Evolutionary conservation across 139 green algal species (phyloP).

Genomic region (Nannochloris sp.): DNA sequence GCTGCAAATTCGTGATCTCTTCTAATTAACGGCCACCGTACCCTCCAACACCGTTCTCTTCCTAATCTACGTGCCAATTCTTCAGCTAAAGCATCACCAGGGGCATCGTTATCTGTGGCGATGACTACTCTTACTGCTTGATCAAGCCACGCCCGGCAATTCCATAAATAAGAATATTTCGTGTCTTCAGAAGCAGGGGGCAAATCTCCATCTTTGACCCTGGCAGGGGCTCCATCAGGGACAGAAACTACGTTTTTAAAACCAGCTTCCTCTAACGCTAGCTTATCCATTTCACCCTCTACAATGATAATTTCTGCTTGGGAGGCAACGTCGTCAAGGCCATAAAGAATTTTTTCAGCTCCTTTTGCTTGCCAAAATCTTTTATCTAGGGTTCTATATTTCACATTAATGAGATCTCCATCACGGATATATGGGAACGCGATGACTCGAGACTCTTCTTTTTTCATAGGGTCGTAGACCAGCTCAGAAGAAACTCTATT

Average conservation of each 20-base stretch:
- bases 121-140: constrained; percentile 48
- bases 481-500: constrained; percentile 45
- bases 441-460: constrained; percentile 17
- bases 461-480: not conserved
- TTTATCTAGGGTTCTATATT: constrained; percentile 76
- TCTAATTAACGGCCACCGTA: constrained; percentile 44
- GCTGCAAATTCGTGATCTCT: constrained; percentile 21
- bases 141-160: constrained; percentile 47
- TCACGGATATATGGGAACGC: constrained; percentile 78
- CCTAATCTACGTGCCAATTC: constrained; percentile 81
- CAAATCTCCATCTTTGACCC: constrained; percentile 45
- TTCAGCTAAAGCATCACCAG: constrained; percentile 71
- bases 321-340: constrained; percentile 62
- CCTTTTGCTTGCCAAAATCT: constrained; percentile 68
- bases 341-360: constrained; percentile 79
- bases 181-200: constrained; percentile 49
- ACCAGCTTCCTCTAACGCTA: constrained; percentile 72
- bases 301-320: constrained; percentile 62
- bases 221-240: constrained; percentile 57
- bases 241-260: constrained; percentile 67
- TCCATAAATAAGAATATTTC: constrained; percentile 76
- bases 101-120: constrained; percentile 75
- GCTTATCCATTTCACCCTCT: constrained; percentile 92
- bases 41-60: constrained; percentile 62
- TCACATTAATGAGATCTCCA: constrained; percentile 76